Evolutionary conservation across 2,329 filamentous ascomycete species (phyloP).

Genomic region (Thielaviopsis punctulata): DNA sequence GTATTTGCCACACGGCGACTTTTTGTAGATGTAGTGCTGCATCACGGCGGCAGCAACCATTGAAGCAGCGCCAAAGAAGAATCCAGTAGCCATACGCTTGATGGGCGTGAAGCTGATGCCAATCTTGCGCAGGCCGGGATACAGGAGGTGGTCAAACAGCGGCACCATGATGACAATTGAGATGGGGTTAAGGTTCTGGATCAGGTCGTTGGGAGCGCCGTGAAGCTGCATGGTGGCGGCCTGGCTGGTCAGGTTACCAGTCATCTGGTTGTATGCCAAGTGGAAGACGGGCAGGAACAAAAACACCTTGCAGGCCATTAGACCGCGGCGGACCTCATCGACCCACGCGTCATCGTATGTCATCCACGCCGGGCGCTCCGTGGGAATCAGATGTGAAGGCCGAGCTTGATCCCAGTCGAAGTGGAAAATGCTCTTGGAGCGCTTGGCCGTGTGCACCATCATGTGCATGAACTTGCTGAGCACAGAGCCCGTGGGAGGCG

Average conservation of each 20-base stretch:
- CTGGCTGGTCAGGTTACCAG: slow-evolving; percentile 44
- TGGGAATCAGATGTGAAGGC: slow-evolving; percentile 41
- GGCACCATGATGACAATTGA: slow-evolving; percentile 61
- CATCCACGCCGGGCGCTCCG: slow-evolving; percentile 52
- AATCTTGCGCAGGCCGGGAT: slow-evolving; percentile 46
- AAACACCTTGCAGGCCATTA: slow-evolving; percentile 55
- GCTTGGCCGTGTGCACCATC: slow-evolving; percentile 43
- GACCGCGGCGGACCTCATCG: slow-evolving; percentile 55
- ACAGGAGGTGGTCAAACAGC: slow-evolving; percentile 49
- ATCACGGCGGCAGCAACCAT: slow-evolving; percentile 41
- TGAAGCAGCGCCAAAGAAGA: slow-evolving; percentile 44
- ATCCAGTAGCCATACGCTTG: slow-evolving; percentile 57
- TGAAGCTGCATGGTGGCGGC: slow-evolving; percentile 48
- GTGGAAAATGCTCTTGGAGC: slow-evolving; percentile 43
- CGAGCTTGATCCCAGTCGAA: slow-evolving; percentile 52
- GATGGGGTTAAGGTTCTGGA: slow-evolving; percentile 61
- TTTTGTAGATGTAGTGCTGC: slow-evolving; percentile 47
- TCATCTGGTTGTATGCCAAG: slow-evolving; percentile 42
- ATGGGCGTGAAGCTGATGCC: slow-evolving; percentile 56
- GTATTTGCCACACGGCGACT: slow-evolving; percentile 40
- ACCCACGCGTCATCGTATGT: slow-evolving; percentile 73
- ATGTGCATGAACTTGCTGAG: slow-evolving; percentile 49
- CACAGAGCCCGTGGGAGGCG: slow-evolving; percentile 55
- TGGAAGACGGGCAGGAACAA: slow-evolving; percentile 49
- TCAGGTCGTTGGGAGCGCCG: slow-evolving; percentile 61